Conservation (phyloP, 2,329 filamentous ascomycete genomes). For the Pseudocercospora vitis region DNA sequence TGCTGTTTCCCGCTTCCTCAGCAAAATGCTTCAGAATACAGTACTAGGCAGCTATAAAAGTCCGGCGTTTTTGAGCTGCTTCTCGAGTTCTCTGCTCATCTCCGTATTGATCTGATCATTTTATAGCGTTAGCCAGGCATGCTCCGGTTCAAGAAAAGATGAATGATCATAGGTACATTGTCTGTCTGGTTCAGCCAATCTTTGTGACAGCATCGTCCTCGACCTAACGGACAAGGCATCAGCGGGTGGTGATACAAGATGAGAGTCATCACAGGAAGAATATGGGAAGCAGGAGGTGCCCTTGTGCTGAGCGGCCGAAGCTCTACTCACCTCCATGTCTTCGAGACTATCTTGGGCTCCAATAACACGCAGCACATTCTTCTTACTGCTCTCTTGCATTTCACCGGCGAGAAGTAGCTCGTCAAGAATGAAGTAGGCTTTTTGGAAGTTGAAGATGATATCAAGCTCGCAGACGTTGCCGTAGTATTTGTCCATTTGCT, state of each 20-base stretch:
- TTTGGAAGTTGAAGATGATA: conserved; percentile 99
- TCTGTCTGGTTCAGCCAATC: conserved; percentile 55
- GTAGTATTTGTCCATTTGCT: conserved; percentile 99
- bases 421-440: conserved; percentile 98
- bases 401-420: conserved; percentile 93
- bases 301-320: not conserved
- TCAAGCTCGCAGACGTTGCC: conserved; percentile 99
- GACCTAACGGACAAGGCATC: conserved; percentile 37
- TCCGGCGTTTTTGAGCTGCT: conserved; percentile 32
- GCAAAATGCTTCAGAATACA: conserved; percentile 23
- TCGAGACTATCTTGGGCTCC: conserved; percentile 96
- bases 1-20: conserved; percentile 31
- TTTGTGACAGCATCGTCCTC: conserved; percentile 54
- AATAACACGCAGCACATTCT: conserved; percentile 95
- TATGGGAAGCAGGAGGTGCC: conserved; percentile 9
- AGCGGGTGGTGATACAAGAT: conserved; percentile 32
- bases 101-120: conserved; percentile 29
- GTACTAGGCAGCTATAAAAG: conserved; percentile 35
- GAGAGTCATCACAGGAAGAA: conserved; percentile 9
- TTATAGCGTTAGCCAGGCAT: conserved; percentile 21
- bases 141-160: conserved; percentile 5
- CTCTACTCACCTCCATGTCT: conserved; percentile 91
- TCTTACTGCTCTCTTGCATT: conserved; percentile 98
- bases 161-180: conserved; percentile 21
- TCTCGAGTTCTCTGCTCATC: conserved; percentile 32